Conservation (phyloP, 2,329 filamentous ascomycete genomes). For the Cercospora canescens region DNA sequence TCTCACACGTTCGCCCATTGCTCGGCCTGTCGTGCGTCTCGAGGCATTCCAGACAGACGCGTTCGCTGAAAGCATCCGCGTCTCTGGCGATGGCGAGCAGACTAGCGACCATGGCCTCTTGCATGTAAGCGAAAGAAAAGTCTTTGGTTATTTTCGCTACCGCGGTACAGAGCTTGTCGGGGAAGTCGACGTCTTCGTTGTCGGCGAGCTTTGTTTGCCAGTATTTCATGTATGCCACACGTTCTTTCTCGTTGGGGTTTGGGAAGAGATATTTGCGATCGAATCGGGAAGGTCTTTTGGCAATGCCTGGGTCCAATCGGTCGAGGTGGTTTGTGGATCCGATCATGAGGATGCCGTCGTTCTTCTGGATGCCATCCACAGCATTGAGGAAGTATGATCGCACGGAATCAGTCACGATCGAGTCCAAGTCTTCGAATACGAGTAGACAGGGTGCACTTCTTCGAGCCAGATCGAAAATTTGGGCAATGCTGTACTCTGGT, state of each 20-base stretch:
- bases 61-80: slow-evolving; percentile 41
- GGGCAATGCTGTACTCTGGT: slow-evolving; percentile 56
- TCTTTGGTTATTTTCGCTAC: slow-evolving; percentile 62
- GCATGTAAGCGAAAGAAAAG: slow-evolving; percentile 71
- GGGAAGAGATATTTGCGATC: slow-evolving; percentile 68
- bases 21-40: slow-evolving; percentile 24
- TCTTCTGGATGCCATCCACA: slow-evolving; percentile 67
- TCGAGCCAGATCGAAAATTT: slow-evolving; percentile 61
- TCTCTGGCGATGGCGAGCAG: slow-evolving; percentile 59
- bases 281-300: slow-evolving; percentile 65
- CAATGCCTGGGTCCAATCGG: slow-evolving; percentile 62
- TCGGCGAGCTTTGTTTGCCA: slow-evolving; percentile 55
- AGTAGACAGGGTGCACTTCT: slow-evolving; percentile 67
- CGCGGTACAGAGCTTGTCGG: slow-evolving; percentile 57
- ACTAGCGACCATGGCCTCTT: slow-evolving; percentile 67
- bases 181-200: slow-evolving; percentile 62
- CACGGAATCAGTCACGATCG: slow-evolving; percentile 60
- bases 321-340: slow-evolving; percentile 54
- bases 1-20: slow-evolving; percentile 26
- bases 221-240: slow-evolving; percentile 61
- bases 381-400: slow-evolving; percentile 72
- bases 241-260: slow-evolving; percentile 56
- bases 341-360: slow-evolving; percentile 69
- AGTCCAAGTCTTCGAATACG: slow-evolving; percentile 72
- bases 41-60: slow-evolving; percentile 32